These are phyloP conservation scores for Cyberlindnera amylophila DNA, from an alignment of 805 yeast genomes.

Conservation along the genomic window DNA sequence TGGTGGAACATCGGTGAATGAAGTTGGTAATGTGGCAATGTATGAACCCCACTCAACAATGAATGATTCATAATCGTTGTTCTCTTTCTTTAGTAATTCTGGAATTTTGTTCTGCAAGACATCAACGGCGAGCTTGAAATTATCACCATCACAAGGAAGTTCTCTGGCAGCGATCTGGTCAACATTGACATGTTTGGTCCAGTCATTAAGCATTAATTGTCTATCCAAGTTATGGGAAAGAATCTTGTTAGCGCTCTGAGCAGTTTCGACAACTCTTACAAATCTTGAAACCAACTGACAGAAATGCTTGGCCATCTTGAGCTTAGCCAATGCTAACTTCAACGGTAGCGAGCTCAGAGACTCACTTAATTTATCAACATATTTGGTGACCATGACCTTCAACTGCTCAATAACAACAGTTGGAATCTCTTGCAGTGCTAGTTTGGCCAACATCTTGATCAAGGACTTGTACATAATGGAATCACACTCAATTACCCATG, in stretches of 20 bases:
- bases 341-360: constrained; percentile 46
- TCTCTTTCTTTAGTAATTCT: constrained; percentile 26
- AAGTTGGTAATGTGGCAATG: constrained; percentile 39
- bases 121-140: constrained; percentile 30
- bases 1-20: constrained; percentile 50
- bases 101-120: constrained; percentile 36
- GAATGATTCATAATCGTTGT: constrained; percentile 13
- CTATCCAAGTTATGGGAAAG: constrained; percentile 41
- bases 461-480: constrained; percentile 50
- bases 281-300: constrained; percentile 50
- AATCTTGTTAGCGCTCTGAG: constrained; percentile 45
- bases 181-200: constrained; percentile 48
- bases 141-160: constrained; percentile 43
- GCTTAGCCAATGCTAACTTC: constrained; percentile 46
- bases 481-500: constrained; percentile 73
- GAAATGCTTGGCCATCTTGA: constrained; percentile 51
- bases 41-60: constrained; percentile 32
- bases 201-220: constrained; percentile 51
- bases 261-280: constrained; percentile 50
- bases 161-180: constrained; percentile 44
- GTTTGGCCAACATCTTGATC: constrained; percentile 57
- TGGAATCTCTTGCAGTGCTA: constrained; percentile 58
- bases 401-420: constrained; percentile 50
- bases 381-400: constrained; percentile 47
- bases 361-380: constrained; percentile 40